Percentiles rank a stretch among this genome's conserved stretches.
Evolutionary conservation across 495 filamentous ascomycete genomes (phyloP).

Genomic region (Xylaria intraflava): DNA sequence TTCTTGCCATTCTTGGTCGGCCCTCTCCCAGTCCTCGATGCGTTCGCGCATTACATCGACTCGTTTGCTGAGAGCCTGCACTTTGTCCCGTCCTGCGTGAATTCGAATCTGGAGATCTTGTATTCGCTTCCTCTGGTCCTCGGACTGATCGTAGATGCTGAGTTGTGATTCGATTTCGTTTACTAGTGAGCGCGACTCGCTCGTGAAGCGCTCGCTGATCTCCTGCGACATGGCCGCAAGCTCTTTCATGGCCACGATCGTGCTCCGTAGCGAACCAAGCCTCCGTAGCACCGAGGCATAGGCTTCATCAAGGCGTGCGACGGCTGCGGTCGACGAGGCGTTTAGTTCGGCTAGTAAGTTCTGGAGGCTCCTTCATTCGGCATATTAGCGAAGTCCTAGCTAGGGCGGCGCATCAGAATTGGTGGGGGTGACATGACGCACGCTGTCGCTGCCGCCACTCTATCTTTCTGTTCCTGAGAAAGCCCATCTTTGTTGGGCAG

Average conservation of each 20-base stretch:
- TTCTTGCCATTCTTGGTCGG: conserved; percentile 67
- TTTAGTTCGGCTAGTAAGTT: conserved; percentile 39
- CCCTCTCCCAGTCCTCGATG: conserved; percentile 65
- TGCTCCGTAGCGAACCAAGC: conserved; percentile 59
- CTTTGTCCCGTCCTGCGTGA: conserved; percentile 52
- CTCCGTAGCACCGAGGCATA: conserved; percentile 83
- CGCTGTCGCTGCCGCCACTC: conserved; percentile 35
- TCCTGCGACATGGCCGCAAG: conserved; percentile 56
- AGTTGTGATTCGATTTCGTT: conserved; percentile 60
- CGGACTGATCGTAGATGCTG: conserved; percentile 58
- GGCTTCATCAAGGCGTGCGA: conserved; percentile 71
- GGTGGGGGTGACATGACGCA: conserved; percentile 14
- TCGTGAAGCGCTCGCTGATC: conserved; percentile 56
- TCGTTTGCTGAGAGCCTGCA: conserved; percentile 56
- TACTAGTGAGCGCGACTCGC: conserved; percentile 53
- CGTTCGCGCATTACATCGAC: conserved; percentile 57
- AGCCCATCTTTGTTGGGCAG: conserved; percentile 28
- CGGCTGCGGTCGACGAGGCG: conserved; percentile 49
- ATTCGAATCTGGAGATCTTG: conserved; percentile 60
- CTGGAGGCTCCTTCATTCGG: conserved; percentile 32
- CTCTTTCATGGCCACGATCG: conserved; percentile 61
- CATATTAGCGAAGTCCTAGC: conserved; percentile 10
- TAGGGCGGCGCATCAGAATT: not conserved
- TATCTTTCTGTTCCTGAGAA: conserved; percentile 36
- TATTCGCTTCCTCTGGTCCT: conserved; percentile 64